phyloP scores from a whole-genome alignment of 2,329 filamentous ascomycete genomes.

The Podosphaera leucotricha region DNA sequence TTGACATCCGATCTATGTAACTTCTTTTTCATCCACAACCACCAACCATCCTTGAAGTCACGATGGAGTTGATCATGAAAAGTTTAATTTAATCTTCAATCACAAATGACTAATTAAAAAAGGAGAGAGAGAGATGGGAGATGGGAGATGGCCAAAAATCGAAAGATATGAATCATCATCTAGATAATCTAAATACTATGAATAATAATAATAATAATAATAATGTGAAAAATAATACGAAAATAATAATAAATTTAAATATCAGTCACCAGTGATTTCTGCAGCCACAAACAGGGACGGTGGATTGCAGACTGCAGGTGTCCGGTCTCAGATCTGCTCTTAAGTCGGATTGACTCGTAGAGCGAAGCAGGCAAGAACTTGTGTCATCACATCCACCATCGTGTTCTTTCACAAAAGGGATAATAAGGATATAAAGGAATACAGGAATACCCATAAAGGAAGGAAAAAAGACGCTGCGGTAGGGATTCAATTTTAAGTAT shows the following conservation, averaged over 20 bases:
- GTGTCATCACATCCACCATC: background rate
- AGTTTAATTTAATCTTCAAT: too few relatives aligned
- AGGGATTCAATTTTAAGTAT: background rate
- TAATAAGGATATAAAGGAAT: background rate
- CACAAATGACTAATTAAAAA: background rate
- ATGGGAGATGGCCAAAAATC: background rate
- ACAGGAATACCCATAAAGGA: background rate
- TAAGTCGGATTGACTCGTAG: background rate
- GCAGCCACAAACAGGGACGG: background rate
- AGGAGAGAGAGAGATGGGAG: background rate
- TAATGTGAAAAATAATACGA: too few relatives aligned
- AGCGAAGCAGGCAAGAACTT: background rate
- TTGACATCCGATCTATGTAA: background rate
- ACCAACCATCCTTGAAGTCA: too few relatives aligned
- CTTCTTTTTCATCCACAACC: background rate
- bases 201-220: too few relatives aligned
- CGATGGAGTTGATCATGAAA: too few relatives aligned
- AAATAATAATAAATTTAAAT: background rate
- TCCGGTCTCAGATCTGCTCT: background rate
- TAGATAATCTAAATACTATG: background rate
- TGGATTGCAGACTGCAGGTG: background rate
- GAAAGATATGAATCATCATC: background rate
- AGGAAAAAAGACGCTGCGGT: background rate
- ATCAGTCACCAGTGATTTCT: background rate
- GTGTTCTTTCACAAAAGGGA: background rate